phyloP scores from a whole-genome alignment of 202 grass and related monocot species.

The Panicum virgatum region DNA sequence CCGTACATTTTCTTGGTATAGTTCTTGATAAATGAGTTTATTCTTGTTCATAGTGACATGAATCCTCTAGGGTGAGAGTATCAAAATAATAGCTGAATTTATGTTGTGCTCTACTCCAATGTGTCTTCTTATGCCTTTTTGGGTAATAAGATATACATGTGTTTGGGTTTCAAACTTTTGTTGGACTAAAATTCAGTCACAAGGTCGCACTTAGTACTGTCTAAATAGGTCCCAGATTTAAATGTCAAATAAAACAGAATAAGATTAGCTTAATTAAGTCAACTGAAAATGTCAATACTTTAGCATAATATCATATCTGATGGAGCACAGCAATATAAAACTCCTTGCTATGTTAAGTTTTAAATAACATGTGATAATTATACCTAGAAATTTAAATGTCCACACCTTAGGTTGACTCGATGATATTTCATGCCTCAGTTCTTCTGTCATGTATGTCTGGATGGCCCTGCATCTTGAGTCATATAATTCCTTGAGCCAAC shows the following conservation, averaged over 20 bases:
- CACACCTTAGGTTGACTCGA: not conserved
- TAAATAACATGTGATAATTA: slow-evolving; percentile 11
- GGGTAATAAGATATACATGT: not conserved
- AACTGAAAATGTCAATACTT: not conserved
- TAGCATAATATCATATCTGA: slow-evolving; percentile 13
- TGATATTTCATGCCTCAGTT: slow-evolving; percentile 22
- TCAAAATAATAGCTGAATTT: not conserved
- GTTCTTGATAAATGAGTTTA: slow-evolving; percentile 3
- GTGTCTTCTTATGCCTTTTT: not conserved
- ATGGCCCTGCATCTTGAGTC: not conserved
- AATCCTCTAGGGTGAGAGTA: slow-evolving; percentile 5
- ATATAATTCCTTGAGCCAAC: slow-evolving; percentile 36
- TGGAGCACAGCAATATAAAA: slow-evolving; percentile 5
- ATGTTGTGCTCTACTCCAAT: not conserved
- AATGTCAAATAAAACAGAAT: not conserved
- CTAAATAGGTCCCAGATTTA: not conserved
- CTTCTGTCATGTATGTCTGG: slow-evolving; percentile 10
- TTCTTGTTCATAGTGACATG: slow-evolving; percentile 28
- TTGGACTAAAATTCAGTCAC: slow-evolving; percentile 4
- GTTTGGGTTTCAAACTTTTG: slow-evolving; percentile 3
- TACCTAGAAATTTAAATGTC: slow-evolving; percentile 1
- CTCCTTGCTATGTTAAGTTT: not conserved
- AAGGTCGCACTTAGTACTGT: not conserved
- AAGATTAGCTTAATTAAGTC: not conserved
- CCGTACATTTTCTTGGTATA: not conserved